Evolutionary conservation across 805 yeast species (phyloP), one percentile per base, ranked within the genome.

Genomic region (Candida dajiaensis): DNA sequence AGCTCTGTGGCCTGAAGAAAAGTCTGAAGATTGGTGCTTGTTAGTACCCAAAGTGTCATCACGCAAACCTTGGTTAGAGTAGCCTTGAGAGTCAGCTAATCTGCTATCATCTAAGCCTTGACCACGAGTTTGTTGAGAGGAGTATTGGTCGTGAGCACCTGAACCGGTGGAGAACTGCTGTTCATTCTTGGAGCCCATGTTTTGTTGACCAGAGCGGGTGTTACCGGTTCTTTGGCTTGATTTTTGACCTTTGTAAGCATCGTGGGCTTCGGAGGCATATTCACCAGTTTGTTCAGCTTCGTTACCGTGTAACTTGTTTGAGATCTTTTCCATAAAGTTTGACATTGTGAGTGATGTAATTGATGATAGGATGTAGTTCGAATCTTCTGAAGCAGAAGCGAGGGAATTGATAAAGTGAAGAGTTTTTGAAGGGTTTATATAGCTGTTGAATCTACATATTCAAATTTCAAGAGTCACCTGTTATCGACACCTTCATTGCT

Each of bases 261-360:
- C 46, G 15, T 38, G 37, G 29, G 35, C 29, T 15, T 35, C 22
- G 6, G 19, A 5, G n/a, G 19, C 13, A 4, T 37, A 9, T 20
- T 36, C 10, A n/a, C 25, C 44, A 19, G 26, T 7, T 19, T 38
- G 38, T 9, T 39, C 38, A 36, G 18, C 46, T 11, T 55, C 46
- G 46, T 43, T 42, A 23, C 61, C 57, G 21, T 46, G 46, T 22
- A 59, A 46, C 47, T 58, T 58, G 56, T 52, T 47, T 39, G 60
- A 47, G 45, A 58, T 31, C 50, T 59, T 59, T 50, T 59, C 62
- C 29, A 59, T 57, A 45, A 59, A 55, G 55, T 57, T 57, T 38
- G 63, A 56, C 63, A 58, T 58, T 41, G 21, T 47, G 18, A 16
- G n/a, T 31, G 15, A 12, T n/a, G 23, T 28, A 9, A 18, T 40